Evolutionary conservation across 2,329 filamentous ascomycete species (phyloP).

Genomic region (Ramularia endophylla): DNA sequence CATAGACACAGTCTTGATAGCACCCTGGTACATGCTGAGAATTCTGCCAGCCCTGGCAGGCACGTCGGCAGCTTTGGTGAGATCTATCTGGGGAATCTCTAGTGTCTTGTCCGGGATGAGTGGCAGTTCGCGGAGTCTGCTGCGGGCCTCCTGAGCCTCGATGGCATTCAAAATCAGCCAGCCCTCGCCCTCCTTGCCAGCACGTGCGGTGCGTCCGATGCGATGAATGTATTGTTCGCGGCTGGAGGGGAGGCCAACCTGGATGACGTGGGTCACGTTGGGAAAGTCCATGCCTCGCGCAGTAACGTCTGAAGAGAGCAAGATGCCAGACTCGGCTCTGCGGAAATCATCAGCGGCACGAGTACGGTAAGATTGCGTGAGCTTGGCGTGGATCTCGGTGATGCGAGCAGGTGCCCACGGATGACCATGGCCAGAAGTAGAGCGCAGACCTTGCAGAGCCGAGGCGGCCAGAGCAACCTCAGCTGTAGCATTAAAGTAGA

Average conservation of each 20-base stretch:
- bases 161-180: conserved; percentile 58
- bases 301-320: conserved; percentile 50
- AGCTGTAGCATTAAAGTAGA: conserved; percentile 79
- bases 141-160: conserved; percentile 47
- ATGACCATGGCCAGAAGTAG: conserved; percentile 12
- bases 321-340: conserved; percentile 48
- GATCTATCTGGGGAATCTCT: conserved; percentile 44
- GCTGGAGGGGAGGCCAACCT: conserved; percentile 42
- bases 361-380: conserved; percentile 66
- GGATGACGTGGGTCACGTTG: conserved; percentile 48
- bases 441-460: conserved; percentile 49
- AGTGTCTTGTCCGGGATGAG: conserved; percentile 52
- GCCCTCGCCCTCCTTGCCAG: conserved; percentile 69
- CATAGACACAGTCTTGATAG: conserved; percentile 40
- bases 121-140: conserved; percentile 54
- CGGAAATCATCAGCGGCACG: conserved; percentile 68
- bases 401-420: conserved; percentile 35
- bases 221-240: conserved; percentile 48
- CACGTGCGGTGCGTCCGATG: conserved; percentile 57
- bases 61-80: conserved; percentile 37
- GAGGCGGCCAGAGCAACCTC: conserved; percentile 61
- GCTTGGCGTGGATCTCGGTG: conserved; percentile 70
- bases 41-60: conserved; percentile 38
- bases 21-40: conserved; percentile 38
- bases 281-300: conserved; percentile 77